Evolutionary conservation across 306 rosid genomes (phyloP), one percentile per base, ranked within the genome.

Genomic region (Myrica gale): DNA sequence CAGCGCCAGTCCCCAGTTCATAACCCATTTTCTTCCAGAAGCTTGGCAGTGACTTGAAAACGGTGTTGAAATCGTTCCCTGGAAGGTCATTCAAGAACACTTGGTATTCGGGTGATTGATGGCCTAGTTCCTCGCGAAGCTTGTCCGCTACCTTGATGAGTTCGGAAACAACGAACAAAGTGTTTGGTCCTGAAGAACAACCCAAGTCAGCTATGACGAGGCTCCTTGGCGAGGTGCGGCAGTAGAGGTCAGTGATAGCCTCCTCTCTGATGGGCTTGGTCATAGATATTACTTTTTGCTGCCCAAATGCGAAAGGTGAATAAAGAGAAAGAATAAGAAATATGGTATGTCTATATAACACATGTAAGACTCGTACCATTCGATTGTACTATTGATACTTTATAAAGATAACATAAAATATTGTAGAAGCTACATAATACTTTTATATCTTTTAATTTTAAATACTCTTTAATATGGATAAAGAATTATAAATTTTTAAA

Each of bases 141-240:
- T 78, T 74, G 26, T 85, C 87, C 20, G 82, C 84, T 0, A 1
- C 3, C 69, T 83, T 82, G 63, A 89, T 74, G 11, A 74, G 23
- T 56, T 87, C 81, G 50, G 78, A 79, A 42, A 78, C 83, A 9
- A 80, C 70, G 17, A 84, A 60, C 1, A 87, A 69, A 37, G 88
- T 74, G 83, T 87, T 90, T 46, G 91, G 89, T 44, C 95, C 91
- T 0, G 81, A 82, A 74, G 93, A 78, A 39, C 93, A 87, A 26
- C 93, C 93, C 62, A 89, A 73, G 61, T 87, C 91, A 1, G 93
- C 93, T 3, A 87, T 76, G 50, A 69, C 71, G 45, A 87, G 3
- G 41, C 13, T 69, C 53, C 7, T 69, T 3, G 80, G 77, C 16
- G 23, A 19, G 12, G 17, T 77, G 71, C 5, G 67, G n/a, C 26